phyloP scores from a whole-genome alignment of 2,329 filamentous ascomycete genomes.

The Pseudogymnoascus sp. region DNA sequence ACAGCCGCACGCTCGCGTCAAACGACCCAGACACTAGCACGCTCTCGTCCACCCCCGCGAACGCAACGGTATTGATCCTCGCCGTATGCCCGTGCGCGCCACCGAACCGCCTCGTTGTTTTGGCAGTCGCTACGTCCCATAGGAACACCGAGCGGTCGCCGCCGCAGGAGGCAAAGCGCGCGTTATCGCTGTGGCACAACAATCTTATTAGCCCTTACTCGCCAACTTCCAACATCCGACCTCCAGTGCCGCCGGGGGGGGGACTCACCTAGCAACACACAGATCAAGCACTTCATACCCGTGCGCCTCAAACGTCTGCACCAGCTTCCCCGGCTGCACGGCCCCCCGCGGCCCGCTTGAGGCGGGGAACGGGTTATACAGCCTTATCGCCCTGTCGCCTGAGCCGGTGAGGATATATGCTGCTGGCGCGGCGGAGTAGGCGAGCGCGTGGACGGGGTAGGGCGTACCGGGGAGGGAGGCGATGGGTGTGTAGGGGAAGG shows the following conservation, averaged over 20 bases:
- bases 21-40: constrained; percentile 67
- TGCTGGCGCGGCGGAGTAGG: constrained; percentile 63
- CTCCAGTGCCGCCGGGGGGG: too few relatives aligned
- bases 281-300: constrained; percentile 87
- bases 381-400: constrained; percentile 73
- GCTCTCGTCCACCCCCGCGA: constrained; percentile 66
- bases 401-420: constrained; percentile 80
- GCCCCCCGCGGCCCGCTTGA: constrained; percentile 32
- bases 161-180: constrained; percentile 76
- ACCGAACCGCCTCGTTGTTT: constrained; percentile 67
- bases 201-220: background rate
- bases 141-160: constrained; percentile 87
- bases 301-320: constrained; percentile 84
- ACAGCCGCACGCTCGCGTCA: constrained; percentile 67
- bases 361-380: constrained; percentile 64
- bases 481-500: constrained; percentile 38
- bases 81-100: constrained; percentile 38
- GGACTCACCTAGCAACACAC: constrained; percentile 39
- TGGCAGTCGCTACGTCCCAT: constrained; percentile 82
- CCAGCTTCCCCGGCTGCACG: constrained; percentile 43
- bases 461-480: constrained; percentile 47
- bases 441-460: constrained; percentile 65
- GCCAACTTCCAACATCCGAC: background rate
- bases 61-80: constrained; percentile 68
- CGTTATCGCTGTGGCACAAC: constrained; percentile 50